Conservation (phyloP, 352 stramenopile species). For the Globisporangium spinosum region DNA sequence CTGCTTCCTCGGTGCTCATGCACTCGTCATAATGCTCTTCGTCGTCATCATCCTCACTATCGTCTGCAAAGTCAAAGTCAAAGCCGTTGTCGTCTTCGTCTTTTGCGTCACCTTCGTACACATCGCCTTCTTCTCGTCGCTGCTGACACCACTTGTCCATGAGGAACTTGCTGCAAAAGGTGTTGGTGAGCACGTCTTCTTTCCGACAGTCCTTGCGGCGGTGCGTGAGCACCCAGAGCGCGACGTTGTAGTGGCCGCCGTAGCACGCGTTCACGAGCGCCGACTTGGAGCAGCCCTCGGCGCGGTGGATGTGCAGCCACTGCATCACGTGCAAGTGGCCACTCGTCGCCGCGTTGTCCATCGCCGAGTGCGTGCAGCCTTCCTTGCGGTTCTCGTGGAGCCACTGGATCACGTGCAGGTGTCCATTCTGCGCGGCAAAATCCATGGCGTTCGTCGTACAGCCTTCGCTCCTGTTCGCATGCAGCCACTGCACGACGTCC, state of each 20-base stretch:
- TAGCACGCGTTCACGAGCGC: constrained; percentile 62
- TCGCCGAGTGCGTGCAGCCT: constrained; percentile 40
- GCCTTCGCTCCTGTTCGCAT: constrained; percentile 28
- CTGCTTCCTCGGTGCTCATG: not conserved
- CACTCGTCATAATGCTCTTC: not conserved
- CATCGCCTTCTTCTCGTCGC: not conserved
- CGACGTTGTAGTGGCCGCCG: constrained; percentile 44
- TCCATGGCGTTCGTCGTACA: constrained; percentile 30
- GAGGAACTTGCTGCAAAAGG: constrained; percentile 9
- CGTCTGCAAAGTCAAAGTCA: not conserved
- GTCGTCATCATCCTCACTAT: not conserved
- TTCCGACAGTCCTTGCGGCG: constrained; percentile 14
- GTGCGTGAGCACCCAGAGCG: constrained; percentile 44
- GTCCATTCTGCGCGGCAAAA: constrained; percentile 25
- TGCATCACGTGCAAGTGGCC: constrained; percentile 38
- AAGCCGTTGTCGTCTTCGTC: no score
- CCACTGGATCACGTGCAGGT: constrained; percentile 32
- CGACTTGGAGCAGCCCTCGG: constrained; percentile 66
- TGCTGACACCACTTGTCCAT: constrained; percentile 12
- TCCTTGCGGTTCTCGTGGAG: constrained; percentile 28
- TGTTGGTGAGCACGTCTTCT: constrained; percentile 13
- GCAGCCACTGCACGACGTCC: constrained; percentile 31
- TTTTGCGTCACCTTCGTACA: not conserved
- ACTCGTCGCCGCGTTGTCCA: constrained; percentile 35
- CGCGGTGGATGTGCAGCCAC: constrained; percentile 48